phyloP scores from a whole-genome alignment of 1,284 basidiomycete genomes.

The Moesziomyces antarcticus region DNA sequence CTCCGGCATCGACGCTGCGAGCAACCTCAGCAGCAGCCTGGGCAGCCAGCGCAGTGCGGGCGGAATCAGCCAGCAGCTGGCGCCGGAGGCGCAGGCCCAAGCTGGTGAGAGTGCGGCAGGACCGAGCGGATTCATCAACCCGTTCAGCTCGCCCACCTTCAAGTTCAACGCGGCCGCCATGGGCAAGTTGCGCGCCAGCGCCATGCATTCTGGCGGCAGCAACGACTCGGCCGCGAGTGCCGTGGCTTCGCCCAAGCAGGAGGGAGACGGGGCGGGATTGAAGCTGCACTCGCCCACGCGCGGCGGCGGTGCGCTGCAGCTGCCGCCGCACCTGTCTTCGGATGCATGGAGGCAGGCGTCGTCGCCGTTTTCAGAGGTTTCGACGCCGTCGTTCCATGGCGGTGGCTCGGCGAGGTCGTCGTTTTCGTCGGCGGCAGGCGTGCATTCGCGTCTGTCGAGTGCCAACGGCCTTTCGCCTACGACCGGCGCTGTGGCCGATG shows the following conservation, averaged over 20 bases:
- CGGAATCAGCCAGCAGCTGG: slow-evolving; percentile 7
- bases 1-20: slow-evolving; percentile 2
- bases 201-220: slow-evolving; percentile 10
- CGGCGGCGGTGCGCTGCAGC: slow-evolving; percentile 7
- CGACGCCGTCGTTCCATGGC: slow-evolving; percentile 34
- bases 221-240: slow-evolving; percentile 10
- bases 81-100: background rate
- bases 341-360: slow-evolving; percentile 43
- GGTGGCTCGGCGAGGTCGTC: slow-evolving; percentile 39
- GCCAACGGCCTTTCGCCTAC: slow-evolving; percentile 22
- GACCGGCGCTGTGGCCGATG: slow-evolving; percentile 1
- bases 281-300: slow-evolving; percentile 14
- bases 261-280: background rate
- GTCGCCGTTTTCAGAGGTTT: slow-evolving; percentile 44
- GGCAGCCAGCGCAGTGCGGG: slow-evolving; percentile 15
- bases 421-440: slow-evolving; percentile 33
- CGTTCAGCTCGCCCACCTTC: slow-evolving; percentile 36
- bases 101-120: too few relatives aligned
- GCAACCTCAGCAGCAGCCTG: slow-evolving; percentile 24
- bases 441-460: slow-evolving; percentile 30
- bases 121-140: slow-evolving; percentile 27
- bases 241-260: slow-evolving; percentile 7
- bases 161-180: slow-evolving; percentile 23
- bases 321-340: slow-evolving; percentile 7
- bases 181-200: slow-evolving; percentile 5